Evolutionary conservation across 306 rosid genomes (phyloP), one percentile per base, ranked within the genome.

Genomic region (Mimosa bimucronata): DNA sequence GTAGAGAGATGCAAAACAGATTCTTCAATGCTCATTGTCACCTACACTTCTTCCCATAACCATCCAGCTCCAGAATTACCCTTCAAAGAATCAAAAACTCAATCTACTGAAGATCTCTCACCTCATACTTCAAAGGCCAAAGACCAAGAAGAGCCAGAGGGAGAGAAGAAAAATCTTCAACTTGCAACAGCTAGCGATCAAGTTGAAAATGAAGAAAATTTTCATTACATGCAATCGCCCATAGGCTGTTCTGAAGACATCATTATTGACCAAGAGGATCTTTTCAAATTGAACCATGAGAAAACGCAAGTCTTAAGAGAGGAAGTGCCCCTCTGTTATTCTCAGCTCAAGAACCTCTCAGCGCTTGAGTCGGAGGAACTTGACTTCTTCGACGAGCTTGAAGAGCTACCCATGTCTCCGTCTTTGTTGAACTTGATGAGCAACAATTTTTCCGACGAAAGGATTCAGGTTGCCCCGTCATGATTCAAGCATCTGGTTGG

Each of bases 1-100:
- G 97, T 92, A 42, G 98, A 94, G 88, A 91, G 98, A 88, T 87
- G 94, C 87, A 92, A 86, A 61, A 86, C 92, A 57, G 98, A 94
- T 86, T 84, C 93, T 57, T 94, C 98, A 44, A 74, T 92, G 89
- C 90, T 94, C 52, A 87, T 94, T 25, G 85, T 94, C 79, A 92
- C 98, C 71, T 94, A 94, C 70, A 91, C 94, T 37, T 87, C 87
- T 48, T 73, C 85, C 80, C 98, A 94, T 78, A 92, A 91, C 80
- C 98, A 94, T 88, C 94, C 97, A 61, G 87, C 83, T 68, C 92
- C 97, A 46, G 5, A 70, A 26, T 46, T 58, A 80, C 74, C 80
- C 74, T 79, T 79, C 37, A 40, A 71, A 67, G 72, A 69, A 84
- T 66, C 82, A 41, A 40, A 73, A 60, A 79, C 15, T 14, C 82